Evolutionary conservation across 2,329 filamentous ascomycete genomes (phyloP), one percentile per base, ranked within the genome.

Genomic region (Nemania sp.): DNA sequence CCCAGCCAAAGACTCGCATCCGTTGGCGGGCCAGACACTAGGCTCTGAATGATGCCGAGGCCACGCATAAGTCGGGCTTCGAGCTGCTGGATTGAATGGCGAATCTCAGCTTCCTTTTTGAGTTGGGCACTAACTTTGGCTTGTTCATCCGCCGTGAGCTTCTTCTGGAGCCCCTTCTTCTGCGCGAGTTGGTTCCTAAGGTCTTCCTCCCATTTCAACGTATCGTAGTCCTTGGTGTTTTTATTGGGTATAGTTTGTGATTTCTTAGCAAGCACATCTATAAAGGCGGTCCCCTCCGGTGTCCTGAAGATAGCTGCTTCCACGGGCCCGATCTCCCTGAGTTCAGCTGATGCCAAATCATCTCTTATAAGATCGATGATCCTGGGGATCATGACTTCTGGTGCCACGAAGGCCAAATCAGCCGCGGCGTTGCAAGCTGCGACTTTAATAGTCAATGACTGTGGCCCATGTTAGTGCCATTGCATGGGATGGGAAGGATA

Each of bases 151-250:
- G 93, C 82, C 0, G 93, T 96, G 10, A 98, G 88, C 81, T 98
- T 99, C 82, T 94, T 95, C 74, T 93, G 89, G 68, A 92, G 89
- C 0, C 95, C 95, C 79, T 95, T 97, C 84, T 98, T 99, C 77
- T 93, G 87, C n/a, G 94, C 94, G 47, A 99, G 82, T 74, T 98
- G 93, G 45, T 89, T 87, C 65, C 94, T 87, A 7, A 99, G 85
- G 71, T 99, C 96, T 78, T 95, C 92, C 80, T 99, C 96, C 96
- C 97, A 99, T 80, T 97, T 98, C 47, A 98, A 81, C 1, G 93
- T 97, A 74, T 99, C 93, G 75, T 98, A 97, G 78, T 98, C 96
- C 79, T 97, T 98, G 56, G 89, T 91, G 75, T 93, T 97, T 82
- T 97, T 98, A 80, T 94, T 91, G 2, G 93, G 89, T 1, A 91